Conservation (phyloP, 169 alveolate genomes). For the Plasmodium knowlesi region DNA sequence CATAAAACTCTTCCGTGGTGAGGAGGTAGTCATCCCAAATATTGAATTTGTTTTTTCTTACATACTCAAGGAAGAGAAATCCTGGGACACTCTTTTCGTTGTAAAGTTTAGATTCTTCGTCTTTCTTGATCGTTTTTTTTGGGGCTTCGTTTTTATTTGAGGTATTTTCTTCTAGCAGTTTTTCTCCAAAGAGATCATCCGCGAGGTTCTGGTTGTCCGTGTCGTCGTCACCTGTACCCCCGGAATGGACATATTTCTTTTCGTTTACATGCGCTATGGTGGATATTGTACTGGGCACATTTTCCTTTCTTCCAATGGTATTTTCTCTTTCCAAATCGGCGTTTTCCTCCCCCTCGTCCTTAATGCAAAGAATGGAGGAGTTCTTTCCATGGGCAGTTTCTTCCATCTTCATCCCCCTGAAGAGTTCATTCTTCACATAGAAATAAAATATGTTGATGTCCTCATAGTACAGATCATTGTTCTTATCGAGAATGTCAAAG, state of each 20-base stretch:
- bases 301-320: not conserved
- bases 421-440: slow-evolving; percentile 8
- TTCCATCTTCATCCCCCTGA: not conserved
- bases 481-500: slow-evolving; percentile 14
- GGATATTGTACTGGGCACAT: not conserved
- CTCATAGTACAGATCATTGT: slow-evolving; percentile 54
- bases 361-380: not conserved
- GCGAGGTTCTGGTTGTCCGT: not conserved
- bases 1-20: slow-evolving; percentile 75
- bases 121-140: not conserved
- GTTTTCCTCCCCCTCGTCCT: slow-evolving; percentile 1
- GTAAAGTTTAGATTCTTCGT: not conserved
- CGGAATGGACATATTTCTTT: not conserved
- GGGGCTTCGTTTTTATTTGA: not conserved
- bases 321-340: not conserved
- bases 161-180: slow-evolving; percentile 7
- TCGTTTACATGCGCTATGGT: not conserved
- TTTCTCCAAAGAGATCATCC: slow-evolving; percentile 73
- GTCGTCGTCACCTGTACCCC: not conserved
- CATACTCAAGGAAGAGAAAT: slow-evolving; percentile 36
- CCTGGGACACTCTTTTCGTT: slow-evolving; percentile 41
- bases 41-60: slow-evolving; percentile 67
- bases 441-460: slow-evolving; percentile 49
- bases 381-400: not conserved
- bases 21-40: slow-evolving; percentile 70